Evolutionary conservation across 2,329 filamentous ascomycete species (phyloP), one percentile per base, ranked within the genome.

Genomic region (Penicillium hordei): DNA sequence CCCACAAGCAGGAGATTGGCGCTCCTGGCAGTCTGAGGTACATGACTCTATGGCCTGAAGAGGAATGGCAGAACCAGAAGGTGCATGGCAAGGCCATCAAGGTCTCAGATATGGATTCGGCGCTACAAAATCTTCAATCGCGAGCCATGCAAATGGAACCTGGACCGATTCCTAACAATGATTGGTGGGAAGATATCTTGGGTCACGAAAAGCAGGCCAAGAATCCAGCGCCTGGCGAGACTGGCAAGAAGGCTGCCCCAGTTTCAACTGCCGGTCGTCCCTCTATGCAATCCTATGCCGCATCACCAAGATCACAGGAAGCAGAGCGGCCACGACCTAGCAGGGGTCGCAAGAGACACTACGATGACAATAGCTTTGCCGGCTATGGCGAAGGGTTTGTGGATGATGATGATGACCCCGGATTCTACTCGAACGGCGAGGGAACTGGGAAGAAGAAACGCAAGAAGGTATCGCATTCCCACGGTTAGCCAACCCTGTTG

Each of bases 21-120:
- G 67, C 72, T 40, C 65, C 72, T 63, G 76, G 73, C 52, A 72
- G 73, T 55, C 67, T 80, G 42, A 61, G 72, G 54, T 68, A 76
- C 54, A 63, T 81, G 63, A 76, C 75, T n/a, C 66, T 77, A 64
- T 79, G 78, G 76, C 77, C 79, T 5, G 78, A 81, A 51, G 78
- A 81, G 60, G 79, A 81, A 68, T 82, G 79, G 78, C 72, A 79
- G 42, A 79, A 77, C 52, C 77, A 80, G 63, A 80, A 80, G 60
- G 77, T 79, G 7, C 68, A 70, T 52, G 76, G 77, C 42, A 81
- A 79, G 61, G 71, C 77, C 43, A 78, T 81, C 48, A 75, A 76
- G 60, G 68, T 78, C 36, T 71, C 76, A 27, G 71, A 76, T 40
- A 72, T 76, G 39, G 72, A 77, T 52, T 76, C 74, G 8, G 72